Evolutionary conservation across 2,329 filamentous ascomycete genomes (phyloP).

Genomic region (Hymenotorrendiella dingleyae): DNA sequence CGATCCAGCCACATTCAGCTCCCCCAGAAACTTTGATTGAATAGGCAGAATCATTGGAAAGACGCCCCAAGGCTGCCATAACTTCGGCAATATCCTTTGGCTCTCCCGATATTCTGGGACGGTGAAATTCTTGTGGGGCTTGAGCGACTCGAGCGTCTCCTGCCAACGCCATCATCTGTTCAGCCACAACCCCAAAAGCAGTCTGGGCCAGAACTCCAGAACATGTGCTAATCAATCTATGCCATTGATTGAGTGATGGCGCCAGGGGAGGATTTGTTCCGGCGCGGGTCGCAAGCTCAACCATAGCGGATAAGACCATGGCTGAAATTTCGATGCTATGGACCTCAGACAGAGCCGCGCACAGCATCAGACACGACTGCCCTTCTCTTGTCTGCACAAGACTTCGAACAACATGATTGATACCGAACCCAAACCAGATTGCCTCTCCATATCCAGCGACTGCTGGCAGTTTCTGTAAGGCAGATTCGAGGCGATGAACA

Average conservation of each 20-base stretch:
- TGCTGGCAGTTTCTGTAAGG: constrained; percentile 5
- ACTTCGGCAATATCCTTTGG: background rate
- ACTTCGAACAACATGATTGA: constrained; percentile 17
- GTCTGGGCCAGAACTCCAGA: background rate
- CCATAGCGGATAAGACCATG: background rate
- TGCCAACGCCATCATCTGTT: background rate
- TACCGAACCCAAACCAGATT: constrained; percentile 23
- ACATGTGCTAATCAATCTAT: background rate
- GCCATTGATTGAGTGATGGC: constrained; percentile 5
- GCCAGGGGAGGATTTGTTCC: constrained; percentile 6
- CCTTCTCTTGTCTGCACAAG: constrained; percentile 20
- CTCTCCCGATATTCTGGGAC: constrained; percentile 8
- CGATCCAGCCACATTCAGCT: constrained; percentile 17
- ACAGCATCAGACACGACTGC: constrained; percentile 10
- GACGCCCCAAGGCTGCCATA: constrained; percentile 1
- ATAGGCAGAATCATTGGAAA: background rate
- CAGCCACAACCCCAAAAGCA: background rate
- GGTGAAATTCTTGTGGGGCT: background rate
- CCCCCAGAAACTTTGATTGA: constrained; percentile 15
- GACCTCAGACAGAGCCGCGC: constrained; percentile 15
- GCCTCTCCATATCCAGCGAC: constrained; percentile 13
- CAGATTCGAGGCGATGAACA: constrained; percentile 8
- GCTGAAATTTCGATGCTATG: constrained; percentile 7
- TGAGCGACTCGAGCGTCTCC: background rate
- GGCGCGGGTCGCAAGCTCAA: background rate